Evolutionary conservation across 2,329 filamentous ascomycete species (phyloP).

Genomic region (Diaporthe batatas): DNA sequence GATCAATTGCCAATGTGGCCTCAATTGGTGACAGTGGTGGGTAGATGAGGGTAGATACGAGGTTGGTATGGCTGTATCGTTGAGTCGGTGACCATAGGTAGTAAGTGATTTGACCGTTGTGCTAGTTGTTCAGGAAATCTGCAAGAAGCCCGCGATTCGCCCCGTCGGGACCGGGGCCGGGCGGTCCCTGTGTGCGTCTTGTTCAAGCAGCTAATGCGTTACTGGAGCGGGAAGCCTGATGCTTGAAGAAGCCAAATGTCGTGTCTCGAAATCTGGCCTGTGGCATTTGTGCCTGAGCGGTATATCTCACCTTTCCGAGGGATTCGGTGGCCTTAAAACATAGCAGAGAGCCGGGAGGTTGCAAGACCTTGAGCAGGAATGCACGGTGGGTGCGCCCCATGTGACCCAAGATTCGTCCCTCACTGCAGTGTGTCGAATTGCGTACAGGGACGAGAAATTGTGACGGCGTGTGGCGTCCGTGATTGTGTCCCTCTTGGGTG

Average conservation of each 20-base stretch:
- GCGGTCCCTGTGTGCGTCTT: not conserved
- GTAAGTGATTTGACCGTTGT: not conserved
- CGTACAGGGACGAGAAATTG: conserved; percentile 6
- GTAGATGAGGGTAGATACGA: conserved; percentile 11
- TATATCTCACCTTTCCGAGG: conserved; percentile 15
- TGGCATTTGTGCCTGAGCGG: not conserved
- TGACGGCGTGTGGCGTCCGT: conserved; percentile 29
- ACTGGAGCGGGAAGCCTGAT: conserved; percentile 1
- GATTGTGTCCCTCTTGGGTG: not conserved
- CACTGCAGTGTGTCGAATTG: conserved; percentile 17
- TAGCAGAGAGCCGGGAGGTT: conserved; percentile 6
- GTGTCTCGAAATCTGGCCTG: not conserved
- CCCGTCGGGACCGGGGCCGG: not conserved
- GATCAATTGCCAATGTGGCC: conserved; percentile 18
- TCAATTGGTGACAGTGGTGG: conserved; percentile 5
- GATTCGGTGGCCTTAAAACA: not conserved
- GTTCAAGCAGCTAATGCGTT: not conserved
- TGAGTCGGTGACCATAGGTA: conserved; percentile 30
- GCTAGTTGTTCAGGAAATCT: conserved; percentile 27
- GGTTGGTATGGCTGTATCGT: conserved; percentile 27
- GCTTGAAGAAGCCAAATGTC: not conserved
- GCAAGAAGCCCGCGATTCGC: conserved; percentile 27
- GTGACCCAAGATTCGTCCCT: conserved; percentile 3
- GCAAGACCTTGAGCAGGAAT: conserved; percentile 26
- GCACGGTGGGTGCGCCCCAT: conserved; percentile 7